Percentiles rank a stretch among this genome's conserved stretches.
phyloP scores from a whole-genome alignment of 1,139 yeast genomes.

The Pichia sp. region DNA sequence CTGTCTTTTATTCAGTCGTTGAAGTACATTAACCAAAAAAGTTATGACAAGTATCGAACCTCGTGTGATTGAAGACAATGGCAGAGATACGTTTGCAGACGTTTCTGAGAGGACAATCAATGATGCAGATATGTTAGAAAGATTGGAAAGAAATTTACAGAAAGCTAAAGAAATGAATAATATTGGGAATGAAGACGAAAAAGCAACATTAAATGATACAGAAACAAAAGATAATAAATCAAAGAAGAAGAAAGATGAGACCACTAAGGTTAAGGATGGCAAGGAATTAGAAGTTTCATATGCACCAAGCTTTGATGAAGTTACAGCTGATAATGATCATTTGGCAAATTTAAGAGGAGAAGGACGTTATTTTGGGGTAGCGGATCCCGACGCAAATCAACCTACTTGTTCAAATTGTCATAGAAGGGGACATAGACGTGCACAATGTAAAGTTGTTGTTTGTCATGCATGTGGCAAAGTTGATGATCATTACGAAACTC shows the following conservation, averaged over 20 bases:
- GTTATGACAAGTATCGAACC: background rate
- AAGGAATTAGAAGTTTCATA: constrained; percentile 11
- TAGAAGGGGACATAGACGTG: constrained; percentile 72
- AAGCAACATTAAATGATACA: too few species aligned
- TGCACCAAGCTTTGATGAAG: constrained; percentile 47
- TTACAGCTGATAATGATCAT: constrained; percentile 67
- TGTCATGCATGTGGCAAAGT: constrained; percentile 84
- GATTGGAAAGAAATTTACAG: constrained; percentile 12
- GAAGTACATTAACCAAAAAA: too few species aligned
- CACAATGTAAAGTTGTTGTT: constrained; percentile 78
- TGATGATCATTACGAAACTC: constrained; percentile 80
- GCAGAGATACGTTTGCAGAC: background rate
- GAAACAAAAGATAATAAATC: constrained; percentile 1
- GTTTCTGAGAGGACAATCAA: background rate
- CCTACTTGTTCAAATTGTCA: constrained; percentile 83
- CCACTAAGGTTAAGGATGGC: constrained; percentile 17
- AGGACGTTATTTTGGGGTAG: constrained; percentile 78
- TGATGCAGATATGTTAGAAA: constrained; percentile 8
- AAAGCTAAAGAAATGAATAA: constrained; percentile 10
- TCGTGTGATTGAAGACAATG: constrained; percentile 13
- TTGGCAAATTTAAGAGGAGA: constrained; percentile 68
- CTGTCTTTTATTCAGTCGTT: too few species aligned
- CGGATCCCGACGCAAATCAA: constrained; percentile 43
- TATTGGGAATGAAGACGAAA: constrained; percentile 2
- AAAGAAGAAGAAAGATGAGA: background rate